These are phyloP conservation scores for Dichomitus squalens DNA, from an alignment of 1,284 basidiomycete genomes.

Conservation along the genomic window DNA sequence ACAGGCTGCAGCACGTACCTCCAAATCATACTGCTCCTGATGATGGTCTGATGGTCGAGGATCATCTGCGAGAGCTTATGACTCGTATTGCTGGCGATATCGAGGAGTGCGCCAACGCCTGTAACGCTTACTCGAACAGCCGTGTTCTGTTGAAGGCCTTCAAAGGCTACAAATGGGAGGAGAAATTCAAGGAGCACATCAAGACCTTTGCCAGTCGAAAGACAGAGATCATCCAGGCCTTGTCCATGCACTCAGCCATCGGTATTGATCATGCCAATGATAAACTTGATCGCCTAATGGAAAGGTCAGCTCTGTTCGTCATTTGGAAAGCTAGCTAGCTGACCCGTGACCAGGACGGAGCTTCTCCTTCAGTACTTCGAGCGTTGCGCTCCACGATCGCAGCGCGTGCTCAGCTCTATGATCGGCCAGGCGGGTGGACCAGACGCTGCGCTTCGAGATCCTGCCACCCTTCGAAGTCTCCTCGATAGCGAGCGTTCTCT, in stretches of 20 bases:
- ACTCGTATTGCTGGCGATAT: constrained; percentile 33
- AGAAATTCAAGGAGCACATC: constrained; percentile 36
- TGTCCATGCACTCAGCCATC: constrained; percentile 37
- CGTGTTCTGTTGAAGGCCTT: constrained; percentile 38
- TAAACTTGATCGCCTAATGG: constrained; percentile 30
- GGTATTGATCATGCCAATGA: constrained; percentile 36
- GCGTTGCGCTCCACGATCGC: constrained; percentile 13
- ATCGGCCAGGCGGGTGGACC: constrained; percentile 23
- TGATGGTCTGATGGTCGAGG: constrained; percentile 26
- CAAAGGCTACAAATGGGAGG: constrained; percentile 40
- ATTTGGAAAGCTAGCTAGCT: no score
- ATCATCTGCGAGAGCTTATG: constrained; percentile 23
- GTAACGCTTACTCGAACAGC: constrained; percentile 36
- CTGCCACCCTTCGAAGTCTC: constrained; percentile 19
- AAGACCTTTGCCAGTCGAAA: constrained; percentile 36
- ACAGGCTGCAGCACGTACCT: constrained; percentile 7
- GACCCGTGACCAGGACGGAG: no score
- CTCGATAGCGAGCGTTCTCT: neutral
- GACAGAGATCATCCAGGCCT: constrained; percentile 33
- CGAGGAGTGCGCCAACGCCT: constrained; percentile 33
- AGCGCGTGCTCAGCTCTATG: constrained; percentile 14
- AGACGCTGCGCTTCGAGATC: constrained; percentile 15
- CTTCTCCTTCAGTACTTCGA: constrained; percentile 20
- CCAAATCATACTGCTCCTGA: constrained; percentile 18
- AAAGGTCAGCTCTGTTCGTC: constrained; percentile 16